Evolutionary conservation across 2,329 filamentous ascomycete species (phyloP).

Genomic region (Hymenotorrendiella dingleyae): DNA sequence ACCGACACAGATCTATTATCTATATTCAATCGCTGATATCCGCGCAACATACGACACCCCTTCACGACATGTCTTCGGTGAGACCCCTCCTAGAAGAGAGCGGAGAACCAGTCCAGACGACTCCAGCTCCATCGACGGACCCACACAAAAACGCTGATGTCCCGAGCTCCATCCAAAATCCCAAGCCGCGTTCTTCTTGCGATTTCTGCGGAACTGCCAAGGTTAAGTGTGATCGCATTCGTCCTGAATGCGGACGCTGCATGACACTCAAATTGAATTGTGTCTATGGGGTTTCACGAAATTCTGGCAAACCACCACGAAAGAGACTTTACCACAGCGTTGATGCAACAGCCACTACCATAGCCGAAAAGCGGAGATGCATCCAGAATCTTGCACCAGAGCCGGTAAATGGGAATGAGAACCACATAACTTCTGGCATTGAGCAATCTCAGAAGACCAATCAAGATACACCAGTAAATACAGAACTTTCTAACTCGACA

Average conservation of each 20-base stretch:
- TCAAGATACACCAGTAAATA: conserved; percentile 4
- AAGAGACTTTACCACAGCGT: conserved; percentile 7
- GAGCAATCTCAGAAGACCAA: conserved; percentile 4
- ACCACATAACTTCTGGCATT: background rate
- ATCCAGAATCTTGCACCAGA: no score
- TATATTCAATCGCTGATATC: no score
- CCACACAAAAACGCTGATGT: no score
- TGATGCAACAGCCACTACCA: background rate
- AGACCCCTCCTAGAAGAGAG: no score
- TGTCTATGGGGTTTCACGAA: conserved; percentile 23
- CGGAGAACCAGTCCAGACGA: no score
- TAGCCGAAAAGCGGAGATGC: conserved; percentile 2
- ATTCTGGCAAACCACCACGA: conserved; percentile 23
- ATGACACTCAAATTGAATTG: conserved; percentile 17
- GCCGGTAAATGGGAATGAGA: no score
- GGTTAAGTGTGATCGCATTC: conserved; percentile 28
- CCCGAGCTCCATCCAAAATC: no score
- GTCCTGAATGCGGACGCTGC: conserved; percentile 28
- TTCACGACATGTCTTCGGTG: no score
- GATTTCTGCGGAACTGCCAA: conserved; percentile 29
- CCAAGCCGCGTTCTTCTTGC: conserved; percentile 28
- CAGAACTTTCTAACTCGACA: conserved; percentile 1
- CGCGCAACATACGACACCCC: no score
- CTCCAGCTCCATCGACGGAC: no score
- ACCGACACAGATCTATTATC: no score